Base-by-base conservation (phyloP, 208 protist species). In the Leishmania lainsoni region DNA sequence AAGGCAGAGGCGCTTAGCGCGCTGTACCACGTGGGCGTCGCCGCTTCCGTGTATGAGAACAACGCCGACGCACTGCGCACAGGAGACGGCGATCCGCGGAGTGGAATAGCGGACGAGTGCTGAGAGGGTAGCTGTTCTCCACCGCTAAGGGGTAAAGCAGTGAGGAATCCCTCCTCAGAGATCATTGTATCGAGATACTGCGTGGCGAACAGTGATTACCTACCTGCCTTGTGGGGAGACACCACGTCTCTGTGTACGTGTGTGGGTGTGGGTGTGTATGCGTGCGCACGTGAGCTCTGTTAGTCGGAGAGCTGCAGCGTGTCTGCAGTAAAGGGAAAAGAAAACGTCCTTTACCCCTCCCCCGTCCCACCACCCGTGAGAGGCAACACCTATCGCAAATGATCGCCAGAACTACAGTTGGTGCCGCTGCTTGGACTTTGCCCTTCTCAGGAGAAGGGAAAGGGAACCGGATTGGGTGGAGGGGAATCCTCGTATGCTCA, bases 121-220 rank as follows among this genome's bases (percentile, higher is more conserved):
- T 6, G 29, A 26, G 51, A 26, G 3, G 17, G 32, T 58, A 16
- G 32, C 14, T 58, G n/a, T 22, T 68, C 78, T 9, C 14, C 35
- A 9, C 45, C 54, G 56, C 71, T 45, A 26, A 84, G 76, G 72
- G 84, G 79, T 39, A 83, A 48, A 14, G 76, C 71, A 8, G 73
- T 79, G 56, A 86, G 83, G 48, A 80, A 81, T 0, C 78, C 77
- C n/a, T 86, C 82, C 17, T 80, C 73, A 0, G 73, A 68, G 68
- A 54, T 48, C 59, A 68, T 81, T 20, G 56, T 49, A 39, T 29
- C 56, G 2, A 54, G 51, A 22, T 8, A 45, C 32, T 10, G 39
- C 8, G 22, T 10, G 39, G 39, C 20, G 14, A 16, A 10, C 5
- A 17, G 39, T 72, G 12, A 35, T 26, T 16, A 20, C 39, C n/a